Evolutionary conservation across 805 yeast genomes (phyloP), one percentile per base, ranked within the genome.

Genomic region (Kuraishia molischiana): DNA sequence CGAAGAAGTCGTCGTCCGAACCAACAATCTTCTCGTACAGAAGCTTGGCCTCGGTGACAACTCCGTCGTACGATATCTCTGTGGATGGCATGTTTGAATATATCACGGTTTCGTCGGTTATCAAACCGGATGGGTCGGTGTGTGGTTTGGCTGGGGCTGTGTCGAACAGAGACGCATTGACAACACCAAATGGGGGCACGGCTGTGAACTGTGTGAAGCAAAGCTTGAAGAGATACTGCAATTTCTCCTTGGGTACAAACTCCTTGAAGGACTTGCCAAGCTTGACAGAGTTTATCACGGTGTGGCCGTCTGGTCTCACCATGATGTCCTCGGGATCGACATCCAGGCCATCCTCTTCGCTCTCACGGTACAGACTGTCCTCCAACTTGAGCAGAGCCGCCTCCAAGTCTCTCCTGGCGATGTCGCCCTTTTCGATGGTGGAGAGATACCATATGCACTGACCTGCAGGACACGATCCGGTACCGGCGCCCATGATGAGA

Each of bases 1-100:
- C 95, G 54, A 90, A 90, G 62, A 92, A 92, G 59, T 90, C 97
- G 50, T 90, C 97, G 54, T 84, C 92, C 2, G 95, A 74, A 8
- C 97, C 97, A 9, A 92, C 94, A 44, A 90, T 79, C 40, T 71
- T 67, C 43, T 75, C 78, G 56, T 85, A 90, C 31, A 90, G 55
- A 17, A 74, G 62, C 53, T 77, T 82, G 5, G 89, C 86, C 43
- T 86, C 92, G 2, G 89, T 77, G 15, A 90, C 74, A 3, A 85
- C 74, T 22, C 96, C 97, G 55, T 90, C 97, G 56, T 87, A 90
- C 29, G 95, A 81, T 22, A 92, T 71, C 52, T 90, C 97, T 5
- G 83, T 67, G 1, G 89, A 78, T 19, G 95, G 94, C 76, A 83
- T 74, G 36, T 59, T 55, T 0, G 77, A 65, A 47, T 68, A 72